phyloP scores from a whole-genome alignment of 495 filamentous ascomycete species.

The Penicillium fimorum region DNA sequence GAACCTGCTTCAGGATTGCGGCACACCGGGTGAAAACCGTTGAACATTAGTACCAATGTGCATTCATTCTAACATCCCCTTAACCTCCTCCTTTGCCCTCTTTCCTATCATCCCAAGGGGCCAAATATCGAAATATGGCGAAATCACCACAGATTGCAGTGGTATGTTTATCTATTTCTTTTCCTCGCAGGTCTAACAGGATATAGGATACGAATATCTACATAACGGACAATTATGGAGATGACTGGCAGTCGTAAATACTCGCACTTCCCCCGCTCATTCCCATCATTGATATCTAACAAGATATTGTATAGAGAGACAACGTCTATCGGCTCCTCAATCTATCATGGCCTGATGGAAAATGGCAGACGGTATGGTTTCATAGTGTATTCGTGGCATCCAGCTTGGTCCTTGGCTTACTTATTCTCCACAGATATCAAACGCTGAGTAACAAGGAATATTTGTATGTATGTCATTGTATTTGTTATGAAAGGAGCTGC shows the following conservation, averaged over 20 bases:
- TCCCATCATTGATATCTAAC: not conserved
- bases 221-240: not conserved
- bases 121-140: not conserved
- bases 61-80: not conserved
- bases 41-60: not conserved
- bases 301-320: slow-evolving; percentile 1
- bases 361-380: not conserved
- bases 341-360: slow-evolving; percentile 1
- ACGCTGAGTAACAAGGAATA: not conserved
- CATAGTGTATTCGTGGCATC: not conserved
- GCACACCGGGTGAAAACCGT: not conserved
- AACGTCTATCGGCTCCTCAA: slow-evolving; percentile 9
- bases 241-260: slow-evolving; percentile 8
- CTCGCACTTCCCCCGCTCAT: not conserved
- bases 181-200: not conserved
- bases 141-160: not conserved
- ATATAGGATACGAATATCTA: slow-evolving; percentile 3
- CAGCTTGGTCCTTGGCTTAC: not conserved
- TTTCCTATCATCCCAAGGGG: not conserved
- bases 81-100: not conserved
- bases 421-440: not conserved
- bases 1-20: not conserved
- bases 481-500: not conserved
- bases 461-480: not conserved
- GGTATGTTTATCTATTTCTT: not conserved